phyloP scores from a whole-genome alignment of 148 eudicot species.

The Dysphania ambrosioides region DNA sequence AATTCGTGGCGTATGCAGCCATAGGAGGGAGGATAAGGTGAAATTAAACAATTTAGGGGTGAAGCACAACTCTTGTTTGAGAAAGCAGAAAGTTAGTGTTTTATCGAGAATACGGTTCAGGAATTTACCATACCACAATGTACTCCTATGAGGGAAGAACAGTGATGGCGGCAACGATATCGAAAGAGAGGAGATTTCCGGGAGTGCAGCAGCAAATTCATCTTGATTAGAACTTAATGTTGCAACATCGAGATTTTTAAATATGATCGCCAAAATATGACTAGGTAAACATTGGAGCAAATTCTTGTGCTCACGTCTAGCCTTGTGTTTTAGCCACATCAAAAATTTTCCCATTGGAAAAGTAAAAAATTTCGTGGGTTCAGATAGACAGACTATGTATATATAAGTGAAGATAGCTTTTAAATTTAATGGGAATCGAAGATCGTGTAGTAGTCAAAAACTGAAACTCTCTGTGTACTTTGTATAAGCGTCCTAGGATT shows the following conservation, averaged over 20 bases:
- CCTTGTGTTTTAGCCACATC: not conserved
- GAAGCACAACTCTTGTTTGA: not conserved
- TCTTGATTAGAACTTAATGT: not conserved
- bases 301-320: not conserved
- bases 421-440: too few relatives aligned
- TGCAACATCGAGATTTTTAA: not conserved
- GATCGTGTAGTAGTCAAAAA: too few relatives aligned
- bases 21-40: not conserved
- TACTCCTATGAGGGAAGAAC: not conserved
- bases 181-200: not conserved
- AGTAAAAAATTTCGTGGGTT: too few relatives aligned
- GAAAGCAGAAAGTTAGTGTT: not conserved
- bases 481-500: too few relatives aligned
- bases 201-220: not conserved
- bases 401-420: not conserved
- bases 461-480: too few relatives aligned
- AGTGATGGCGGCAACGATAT: not conserved
- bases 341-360: not conserved
- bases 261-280: not conserved
- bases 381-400: too few relatives aligned
- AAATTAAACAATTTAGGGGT: not conserved
- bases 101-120: not conserved
- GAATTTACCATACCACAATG: not conserved
- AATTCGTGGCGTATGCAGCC: not conserved
- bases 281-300: not conserved